Conservation (phyloP, 2,329 filamentous ascomycete genomes). For the Sporothrix sp. region DNA sequence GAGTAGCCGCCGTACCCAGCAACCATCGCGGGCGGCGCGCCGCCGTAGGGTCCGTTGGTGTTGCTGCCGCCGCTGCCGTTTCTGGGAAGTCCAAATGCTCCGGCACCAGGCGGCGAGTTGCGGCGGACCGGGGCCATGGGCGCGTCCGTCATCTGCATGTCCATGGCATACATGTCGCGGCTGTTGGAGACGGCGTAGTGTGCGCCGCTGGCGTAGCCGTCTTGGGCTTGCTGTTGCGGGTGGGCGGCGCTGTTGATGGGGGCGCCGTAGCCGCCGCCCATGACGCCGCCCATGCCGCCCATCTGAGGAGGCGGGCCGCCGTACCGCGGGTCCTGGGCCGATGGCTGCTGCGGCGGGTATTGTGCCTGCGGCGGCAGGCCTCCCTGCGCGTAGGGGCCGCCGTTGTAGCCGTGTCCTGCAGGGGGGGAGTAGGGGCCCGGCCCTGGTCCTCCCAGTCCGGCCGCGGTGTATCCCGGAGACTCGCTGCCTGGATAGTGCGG, state of each 20-base stretch:
- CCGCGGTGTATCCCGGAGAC: conserved; percentile 37
- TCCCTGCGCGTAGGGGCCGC: conserved; percentile 7
- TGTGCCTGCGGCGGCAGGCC: conserved; percentile 1
- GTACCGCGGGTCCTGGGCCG: conserved; percentile 14
- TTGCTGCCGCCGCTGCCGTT: too few species aligned
- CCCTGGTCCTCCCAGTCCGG: conserved; percentile 13
- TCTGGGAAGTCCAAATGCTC: conserved; percentile 7
- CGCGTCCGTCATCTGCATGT: conserved; percentile 16
- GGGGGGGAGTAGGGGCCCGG: conserved; percentile 11
- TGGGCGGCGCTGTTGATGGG: neutral
- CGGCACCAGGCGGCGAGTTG: conserved; percentile 10
- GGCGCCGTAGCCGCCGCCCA: neutral
- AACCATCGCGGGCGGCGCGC: conserved; percentile 21
- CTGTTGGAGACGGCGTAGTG: conserved; percentile 9
- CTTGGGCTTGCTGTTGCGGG: conserved; percentile 9
- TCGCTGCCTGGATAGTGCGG: conserved; percentile 43
- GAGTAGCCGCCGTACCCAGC: conserved; percentile 53
- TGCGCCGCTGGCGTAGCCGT: conserved; percentile 14
- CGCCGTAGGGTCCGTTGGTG: conserved; percentile 4
- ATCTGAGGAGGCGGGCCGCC: conserved; percentile 1
- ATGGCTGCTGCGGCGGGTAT: conserved; percentile 1
- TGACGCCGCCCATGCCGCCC: neutral
- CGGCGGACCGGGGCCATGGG: conserved; percentile 8
- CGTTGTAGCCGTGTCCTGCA: conserved; percentile 11
- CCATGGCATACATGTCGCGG: conserved; percentile 13